Base-by-base conservation (phyloP, 805 yeast genomes). In the Isabelozyma gotoi region DNA sequence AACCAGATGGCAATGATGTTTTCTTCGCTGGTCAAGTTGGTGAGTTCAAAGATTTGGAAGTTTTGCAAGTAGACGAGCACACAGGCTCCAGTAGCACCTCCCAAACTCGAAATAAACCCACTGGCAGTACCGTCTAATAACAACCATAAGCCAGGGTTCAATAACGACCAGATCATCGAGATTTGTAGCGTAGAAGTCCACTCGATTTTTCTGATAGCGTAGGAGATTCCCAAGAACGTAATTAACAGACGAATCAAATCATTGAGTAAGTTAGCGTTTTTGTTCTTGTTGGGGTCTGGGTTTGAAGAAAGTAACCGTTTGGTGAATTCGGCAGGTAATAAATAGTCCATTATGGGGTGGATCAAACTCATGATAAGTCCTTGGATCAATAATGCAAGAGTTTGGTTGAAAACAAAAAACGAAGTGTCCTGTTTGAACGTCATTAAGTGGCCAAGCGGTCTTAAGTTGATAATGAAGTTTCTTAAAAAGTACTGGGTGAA, bases 161-260 rank as follows among this genome's bases (percentile, higher is more conserved):
- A 65, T 17, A 80, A 60, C 10, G 80, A 68, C 85, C 88, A 84
- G 3, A 82, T 72, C 36, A 78, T 63, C 3, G 85, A 74, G 10
- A 85, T 84, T 54, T 86, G 90, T 35, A 81, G 63, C 15, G 82
- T 74, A 0, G 85, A 76, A 39, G 74, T 64, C 92, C 92, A 85
- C 52, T 82, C 84, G 32, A 83, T 69, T 49, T 79, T 81, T 51
- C 87, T 74, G 27, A 86, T 74, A 18, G 88, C 89, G 55, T 81
- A 85, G 4, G 82, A 74, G 29, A 86, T 77, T 2, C 95, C 95
- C 35, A 85, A 64, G 52, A 85, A 75, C 2, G 88, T 84, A 43
- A 84, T 77, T 37, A 71, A 62, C 16, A 81, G 63, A 27, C 77
- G 55, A 16, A 72, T 41, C 8, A 65, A 54, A 48, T 72, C 76